Evolutionary conservation across 1,284 basidiomycete genomes (phyloP).

Genomic region (Apiotrichum brassicae): DNA sequence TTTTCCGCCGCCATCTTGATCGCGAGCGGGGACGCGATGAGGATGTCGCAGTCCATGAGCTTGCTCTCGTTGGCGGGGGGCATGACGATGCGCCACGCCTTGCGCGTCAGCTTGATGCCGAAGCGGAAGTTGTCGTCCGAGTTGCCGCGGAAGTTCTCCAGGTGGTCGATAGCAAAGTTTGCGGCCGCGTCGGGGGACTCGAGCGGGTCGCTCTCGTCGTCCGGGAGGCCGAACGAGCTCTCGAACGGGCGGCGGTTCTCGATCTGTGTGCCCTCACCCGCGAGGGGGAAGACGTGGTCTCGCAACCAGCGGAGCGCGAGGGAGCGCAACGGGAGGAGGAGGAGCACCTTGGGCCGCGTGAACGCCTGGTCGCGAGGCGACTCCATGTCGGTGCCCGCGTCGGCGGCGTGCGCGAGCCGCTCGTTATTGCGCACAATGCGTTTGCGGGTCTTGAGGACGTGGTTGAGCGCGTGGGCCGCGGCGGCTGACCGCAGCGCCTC

Average conservation of each 20-base stretch:
- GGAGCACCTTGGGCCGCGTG: constrained; percentile 86
- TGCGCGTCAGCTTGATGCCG: constrained; percentile 86
- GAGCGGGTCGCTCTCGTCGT: constrained; percentile 70
- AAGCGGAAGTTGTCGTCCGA: constrained; percentile 92
- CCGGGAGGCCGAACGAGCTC: constrained; percentile 77
- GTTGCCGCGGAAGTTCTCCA: constrained; percentile 93
- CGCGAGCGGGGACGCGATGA: constrained; percentile 89
- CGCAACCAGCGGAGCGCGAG: constrained; percentile 69
- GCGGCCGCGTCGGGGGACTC: constrained; percentile 49
- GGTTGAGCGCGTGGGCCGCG: constrained; percentile 71
- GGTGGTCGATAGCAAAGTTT: constrained; percentile 82
- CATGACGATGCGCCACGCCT: constrained; percentile 80
- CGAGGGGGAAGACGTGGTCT: constrained; percentile 62
- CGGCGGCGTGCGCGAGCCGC: constrained; percentile 60
- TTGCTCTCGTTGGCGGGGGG: constrained; percentile 45
- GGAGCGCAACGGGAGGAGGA: constrained; percentile 88
- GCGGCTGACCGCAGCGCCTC: constrained; percentile 58
- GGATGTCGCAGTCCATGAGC: constrained; percentile 67
- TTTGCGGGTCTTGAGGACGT: constrained; percentile 86
- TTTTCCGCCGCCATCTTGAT: constrained; percentile 89
- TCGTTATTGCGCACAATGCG: constrained; percentile 93
- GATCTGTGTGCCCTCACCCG: constrained; percentile 60
- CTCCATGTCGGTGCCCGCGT: constrained; percentile 50
- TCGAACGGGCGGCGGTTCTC: constrained; percentile 81
- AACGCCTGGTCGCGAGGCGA: constrained; percentile 89